These are phyloP conservation scores for Aspergillus spinulosporus DNA, from an alignment of 2,329 filamentous ascomycete genomes.

Conservation along the genomic window DNA sequence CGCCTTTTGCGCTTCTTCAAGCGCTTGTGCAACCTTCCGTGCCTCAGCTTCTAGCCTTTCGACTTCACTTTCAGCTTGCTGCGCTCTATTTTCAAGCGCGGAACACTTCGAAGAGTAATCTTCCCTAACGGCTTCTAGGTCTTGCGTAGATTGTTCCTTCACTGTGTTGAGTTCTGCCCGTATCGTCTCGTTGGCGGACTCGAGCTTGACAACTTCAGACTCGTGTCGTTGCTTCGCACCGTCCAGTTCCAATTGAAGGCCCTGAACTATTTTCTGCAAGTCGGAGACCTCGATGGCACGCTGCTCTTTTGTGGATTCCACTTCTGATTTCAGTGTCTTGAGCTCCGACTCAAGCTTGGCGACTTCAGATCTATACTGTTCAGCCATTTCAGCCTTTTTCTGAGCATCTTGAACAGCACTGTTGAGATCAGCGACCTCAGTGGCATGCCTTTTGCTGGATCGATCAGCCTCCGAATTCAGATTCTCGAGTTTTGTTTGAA, in stretches of 20 bases:
- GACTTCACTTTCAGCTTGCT: slow-evolving; percentile 36
- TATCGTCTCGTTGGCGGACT: slow-evolving; percentile 58
- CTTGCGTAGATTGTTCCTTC: slow-evolving; percentile 51
- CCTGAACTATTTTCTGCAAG: slow-evolving; percentile 58
- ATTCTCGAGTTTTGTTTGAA: slow-evolving; percentile 58
- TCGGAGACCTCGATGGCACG: slow-evolving; percentile 62
- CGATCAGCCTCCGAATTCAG: slow-evolving; percentile 53
- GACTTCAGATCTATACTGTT: slow-evolving; percentile 55
- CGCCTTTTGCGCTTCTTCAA: slow-evolving; percentile 46
- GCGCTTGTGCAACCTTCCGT: slow-evolving; percentile 53
- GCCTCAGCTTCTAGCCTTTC: slow-evolving; percentile 41
- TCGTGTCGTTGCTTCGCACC: slow-evolving; percentile 62
- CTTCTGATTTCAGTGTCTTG: slow-evolving; percentile 54
- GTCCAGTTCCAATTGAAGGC: slow-evolving; percentile 51
- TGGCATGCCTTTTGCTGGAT: slow-evolving; percentile 62
- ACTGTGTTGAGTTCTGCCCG: slow-evolving; percentile 53
- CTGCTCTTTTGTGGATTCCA: slow-evolving; percentile 35
- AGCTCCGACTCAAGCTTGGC: slow-evolving; percentile 59
- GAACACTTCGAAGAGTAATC: slow-evolving; percentile 49
- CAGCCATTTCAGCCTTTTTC: slow-evolving; percentile 43
- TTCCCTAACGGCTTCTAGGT: slow-evolving; percentile 59
- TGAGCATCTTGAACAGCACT: slow-evolving; percentile 62
- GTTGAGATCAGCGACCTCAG: slow-evolving; percentile 61
- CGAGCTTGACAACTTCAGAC: slow-evolving; percentile 61
- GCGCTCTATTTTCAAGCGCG: slow-evolving; percentile 53